Conservation (phyloP, 495 filamentous ascomycete species). For the Xylaria curta region DNA sequence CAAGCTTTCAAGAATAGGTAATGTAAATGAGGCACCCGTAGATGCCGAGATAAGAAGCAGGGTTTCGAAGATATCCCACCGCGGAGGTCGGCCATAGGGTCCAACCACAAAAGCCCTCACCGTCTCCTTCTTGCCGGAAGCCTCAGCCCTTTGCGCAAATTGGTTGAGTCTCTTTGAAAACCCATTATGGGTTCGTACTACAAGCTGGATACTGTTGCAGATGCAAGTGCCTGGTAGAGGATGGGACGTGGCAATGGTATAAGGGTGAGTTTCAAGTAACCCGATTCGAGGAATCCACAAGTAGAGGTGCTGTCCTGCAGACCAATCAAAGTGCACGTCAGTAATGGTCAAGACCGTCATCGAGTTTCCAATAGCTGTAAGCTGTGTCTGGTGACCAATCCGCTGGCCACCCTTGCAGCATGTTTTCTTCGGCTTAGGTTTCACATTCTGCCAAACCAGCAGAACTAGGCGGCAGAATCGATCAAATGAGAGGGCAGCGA, state of each 20-base stretch:
- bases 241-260: slow-evolving; percentile 70
- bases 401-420: slow-evolving; percentile 49
- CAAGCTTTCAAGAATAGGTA: slow-evolving; percentile 62
- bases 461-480: slow-evolving; percentile 59
- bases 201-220: slow-evolving; percentile 71
- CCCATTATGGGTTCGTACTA: slow-evolving; percentile 73
- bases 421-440: slow-evolving; percentile 43
- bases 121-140: slow-evolving; percentile 39
- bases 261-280: slow-evolving; percentile 78
- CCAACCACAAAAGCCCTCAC: slow-evolving; percentile 60
- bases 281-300: slow-evolving; percentile 73
- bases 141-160: slow-evolving; percentile 61
- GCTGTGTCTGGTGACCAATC: slow-evolving; percentile 63
- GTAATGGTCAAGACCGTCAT: slow-evolving; percentile 73
- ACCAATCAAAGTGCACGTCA: slow-evolving; percentile 73
- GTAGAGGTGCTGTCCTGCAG: slow-evolving; percentile 79
- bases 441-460: slow-evolving; percentile 70
- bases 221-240: slow-evolving; percentile 52
- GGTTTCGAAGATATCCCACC: slow-evolving; percentile 65
- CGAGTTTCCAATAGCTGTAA: slow-evolving; percentile 66
- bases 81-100: slow-evolving; percentile 62
- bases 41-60: slow-evolving; percentile 64
- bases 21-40: slow-evolving; percentile 62
- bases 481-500: slow-evolving; percentile 75
- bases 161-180: slow-evolving; percentile 71